Evolutionary conservation across 495 filamentous ascomycete genomes (phyloP).

Genomic region (Hyaloscypha hepaticicola): DNA sequence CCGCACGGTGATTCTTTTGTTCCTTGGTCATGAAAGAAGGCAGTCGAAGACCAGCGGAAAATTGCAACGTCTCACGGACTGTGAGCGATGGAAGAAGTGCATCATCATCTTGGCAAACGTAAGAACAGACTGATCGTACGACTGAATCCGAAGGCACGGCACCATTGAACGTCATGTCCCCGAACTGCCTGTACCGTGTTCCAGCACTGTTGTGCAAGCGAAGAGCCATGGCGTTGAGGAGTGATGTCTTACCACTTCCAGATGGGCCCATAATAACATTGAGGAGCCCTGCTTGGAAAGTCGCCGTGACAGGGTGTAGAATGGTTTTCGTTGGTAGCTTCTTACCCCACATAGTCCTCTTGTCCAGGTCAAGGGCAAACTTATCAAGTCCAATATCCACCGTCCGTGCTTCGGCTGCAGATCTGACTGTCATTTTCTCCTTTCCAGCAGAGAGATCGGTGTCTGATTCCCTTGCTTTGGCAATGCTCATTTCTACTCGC

Average conservation of each 20-base stretch:
- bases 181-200: slow-evolving; percentile 53
- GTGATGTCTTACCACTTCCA: slow-evolving; percentile 69
- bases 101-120: slow-evolving; percentile 75
- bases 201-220: slow-evolving; percentile 55
- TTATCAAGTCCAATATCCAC: slow-evolving; percentile 60
- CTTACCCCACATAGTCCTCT: slow-evolving; percentile 46
- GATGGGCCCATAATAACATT: slow-evolving; percentile 81
- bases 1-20: slow-evolving; percentile 63
- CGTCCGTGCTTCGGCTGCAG: slow-evolving; percentile 50
- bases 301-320: slow-evolving; percentile 59
- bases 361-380: slow-evolving; percentile 62
- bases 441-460: slow-evolving; percentile 59
- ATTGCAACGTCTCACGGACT: slow-evolving; percentile 68
- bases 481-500: slow-evolving; percentile 59
- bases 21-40: slow-evolving; percentile 63
- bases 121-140: slow-evolving; percentile 67
- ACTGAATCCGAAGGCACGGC: slow-evolving; percentile 62
- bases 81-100: slow-evolving; percentile 71
- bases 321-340: slow-evolving; percentile 53
- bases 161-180: slow-evolving; percentile 66
- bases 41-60: slow-evolving; percentile 66
- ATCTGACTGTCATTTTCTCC: slow-evolving; percentile 53
- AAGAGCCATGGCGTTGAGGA: slow-evolving; percentile 67
- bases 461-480: slow-evolving; percentile 52
- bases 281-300: slow-evolving; percentile 60